Evolutionary conservation across 164 flowering plant species (phyloP), one percentile per base, ranked within the genome.

Genomic region (Aristolochia californica): DNA sequence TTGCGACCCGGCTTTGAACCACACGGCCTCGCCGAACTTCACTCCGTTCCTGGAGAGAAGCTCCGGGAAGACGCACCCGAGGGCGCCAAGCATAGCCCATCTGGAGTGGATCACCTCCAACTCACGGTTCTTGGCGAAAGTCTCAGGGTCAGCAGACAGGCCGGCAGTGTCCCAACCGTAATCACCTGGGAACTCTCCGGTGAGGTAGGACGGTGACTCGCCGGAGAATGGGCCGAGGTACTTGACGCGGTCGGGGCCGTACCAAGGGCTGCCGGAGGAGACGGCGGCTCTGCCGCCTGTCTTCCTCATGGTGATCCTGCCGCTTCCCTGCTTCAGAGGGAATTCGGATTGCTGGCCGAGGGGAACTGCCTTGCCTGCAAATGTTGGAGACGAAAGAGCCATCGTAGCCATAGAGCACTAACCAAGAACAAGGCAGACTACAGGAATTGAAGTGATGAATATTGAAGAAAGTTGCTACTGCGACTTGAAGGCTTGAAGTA

Each of bases 1-100:
- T 28, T 57, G 60, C 13, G 60, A 25, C n/a, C 60, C 60, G 12
- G 60, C 60, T 49, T 57, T 57, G 60, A 57, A 57, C 60, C 60
- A 57, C 60, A 57, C 60, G 2, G 60, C 60, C 60, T 57, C 60
- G 0, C 60, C 60, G 28, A 57, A 57, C 8, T 57, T 57, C 30
- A 57, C 60, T 0, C 60, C 60, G 34, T 57, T 57, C n/a, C 60
- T 8, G 49, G 60, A 40, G 27, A 57, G 50, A 5, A 55, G 50
- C 60, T 57, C 49, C 4, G 60, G 60, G 60, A 57, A 57, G 48
- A 57, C 49, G 28, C 60, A 57, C 0, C 60, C 60, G 1, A 57
- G 30, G 9, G 60, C 60, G 0, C 60, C 60, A 0, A 44, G 48
- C 60, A 57, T 57, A 16, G 60, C 60, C 60, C 60, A 57, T 18